Evolutionary conservation across 1,284 basidiomycete genomes (phyloP).

Genomic region (Pterulicium gracile): DNA sequence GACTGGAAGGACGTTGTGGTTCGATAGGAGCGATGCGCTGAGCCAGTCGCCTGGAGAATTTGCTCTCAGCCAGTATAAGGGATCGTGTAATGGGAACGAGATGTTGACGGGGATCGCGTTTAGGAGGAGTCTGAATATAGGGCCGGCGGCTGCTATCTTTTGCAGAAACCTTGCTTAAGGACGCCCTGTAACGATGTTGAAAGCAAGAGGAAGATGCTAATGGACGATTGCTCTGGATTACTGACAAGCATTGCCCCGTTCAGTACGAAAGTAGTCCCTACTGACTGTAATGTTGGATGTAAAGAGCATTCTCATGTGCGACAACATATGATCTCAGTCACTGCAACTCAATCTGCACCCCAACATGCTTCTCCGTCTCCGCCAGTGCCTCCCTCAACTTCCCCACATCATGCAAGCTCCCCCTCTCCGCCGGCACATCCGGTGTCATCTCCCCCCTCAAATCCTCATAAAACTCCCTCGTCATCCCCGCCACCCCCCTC

Average conservation of each 20-base stretch:
- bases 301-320: no score
- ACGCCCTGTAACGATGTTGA: no score
- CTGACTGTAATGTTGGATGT: no score
- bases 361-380: slow-evolving; percentile 1
- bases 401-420: not conserved
- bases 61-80: not conserved
- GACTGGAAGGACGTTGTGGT: not conserved
- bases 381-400: slow-evolving; percentile 2
- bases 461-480: slow-evolving; percentile 60
- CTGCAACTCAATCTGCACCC: not conserved
- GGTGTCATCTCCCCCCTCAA: slow-evolving; percentile 51
- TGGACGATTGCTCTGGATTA: no score
- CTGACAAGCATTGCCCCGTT: no score
- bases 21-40: not conserved
- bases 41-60: not conserved
- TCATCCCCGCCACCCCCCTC: slow-evolving; percentile 66
- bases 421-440: not conserved
- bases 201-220: no score
- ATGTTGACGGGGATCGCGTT: not conserved
- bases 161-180: no score
- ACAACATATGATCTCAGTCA: no score
- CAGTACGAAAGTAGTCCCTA: no score
- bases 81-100: not conserved
- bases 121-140: not conserved
- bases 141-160: not conserved